Evolutionary conservation across 768 basidiomycete genomes (phyloP), one percentile per base, ranked within the genome.

Genomic region (Naganishia vishniacii): DNA sequence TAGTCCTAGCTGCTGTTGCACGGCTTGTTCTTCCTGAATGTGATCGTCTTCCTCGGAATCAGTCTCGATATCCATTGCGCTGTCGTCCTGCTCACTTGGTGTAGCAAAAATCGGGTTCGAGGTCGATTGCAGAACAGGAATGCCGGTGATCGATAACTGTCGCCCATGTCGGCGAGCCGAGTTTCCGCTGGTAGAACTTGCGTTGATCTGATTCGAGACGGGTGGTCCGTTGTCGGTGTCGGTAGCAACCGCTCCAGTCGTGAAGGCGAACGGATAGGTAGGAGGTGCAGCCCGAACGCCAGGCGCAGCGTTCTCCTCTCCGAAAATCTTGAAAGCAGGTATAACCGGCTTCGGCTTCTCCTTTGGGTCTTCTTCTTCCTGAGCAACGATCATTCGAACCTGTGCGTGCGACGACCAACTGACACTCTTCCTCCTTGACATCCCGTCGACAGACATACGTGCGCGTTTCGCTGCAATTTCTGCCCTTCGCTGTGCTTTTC

Each of bases 331-430:
- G 46, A 58, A 58, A 26, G 45, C 45, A 20, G 56, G 18, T 28
- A 20, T n/a, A 8, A 34, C 26, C 32, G 25, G 31, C 31, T 37
- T 56, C 13, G 61, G 49, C 15, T 42, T 44, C 9, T 18, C 51
- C 48, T 31, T 31, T 31, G 61, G 45, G 32, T 44, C 44, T 25
- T 60, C 45, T 12, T 32, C 42, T 40, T 63, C 32, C 48, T 47
- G 49, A 3, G 61, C 56, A 31, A 70, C 72, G 49, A 71, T 70
- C 72, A 73, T 73, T 72, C 75, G 51, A 18, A 77, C 74, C 66
- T 73, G 70, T 2, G 73, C 73, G 41, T 72, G 69, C 0, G 70
- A 65, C 0, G 76, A 74, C 62, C 75, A 77, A 64, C 71, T 74
- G 44, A 77, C 76, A 48, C 73, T 63, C 53, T 74, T 67, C 20